Evolutionary conservation across 345 rosid genomes (phyloP).

Genomic region (Rhodamnia rubescens): DNA sequence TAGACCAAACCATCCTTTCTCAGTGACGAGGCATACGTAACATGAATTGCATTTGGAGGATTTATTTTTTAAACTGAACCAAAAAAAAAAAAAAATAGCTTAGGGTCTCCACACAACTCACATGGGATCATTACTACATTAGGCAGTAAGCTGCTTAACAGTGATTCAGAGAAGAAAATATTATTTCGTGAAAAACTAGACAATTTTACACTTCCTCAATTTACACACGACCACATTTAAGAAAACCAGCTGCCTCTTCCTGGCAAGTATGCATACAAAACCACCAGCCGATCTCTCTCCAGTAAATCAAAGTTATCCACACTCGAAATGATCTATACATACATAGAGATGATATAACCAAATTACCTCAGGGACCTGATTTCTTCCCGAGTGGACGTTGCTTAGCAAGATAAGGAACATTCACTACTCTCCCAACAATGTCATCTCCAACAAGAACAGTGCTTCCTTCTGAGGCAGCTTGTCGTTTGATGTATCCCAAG

Average conservation of each 20-base stretch:
- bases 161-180: not conserved
- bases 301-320: not conserved
- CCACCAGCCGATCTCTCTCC: not conserved
- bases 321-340: not conserved
- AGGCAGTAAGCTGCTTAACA: not conserved
- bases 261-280: not conserved
- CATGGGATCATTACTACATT: not conserved
- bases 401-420: slow-evolving; percentile 53
- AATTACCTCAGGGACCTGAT: not conserved
- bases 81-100: not conserved
- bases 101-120: not conserved
- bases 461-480: slow-evolving; percentile 37
- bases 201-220: not conserved
- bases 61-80: not conserved
- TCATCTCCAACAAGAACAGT: slow-evolving; percentile 51
- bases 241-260: not conserved
- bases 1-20: not conserved
- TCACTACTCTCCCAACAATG: slow-evolving; percentile 33
- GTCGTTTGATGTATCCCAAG: slow-evolving; percentile 66
- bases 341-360: not conserved
- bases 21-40: not conserved
- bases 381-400: slow-evolving; percentile 38
- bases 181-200: not conserved
- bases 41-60: not conserved
- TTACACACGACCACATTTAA: not conserved